Evolutionary conservation across 83 land plant genomes (phyloP).

Genomic region (Picea mariana): DNA sequence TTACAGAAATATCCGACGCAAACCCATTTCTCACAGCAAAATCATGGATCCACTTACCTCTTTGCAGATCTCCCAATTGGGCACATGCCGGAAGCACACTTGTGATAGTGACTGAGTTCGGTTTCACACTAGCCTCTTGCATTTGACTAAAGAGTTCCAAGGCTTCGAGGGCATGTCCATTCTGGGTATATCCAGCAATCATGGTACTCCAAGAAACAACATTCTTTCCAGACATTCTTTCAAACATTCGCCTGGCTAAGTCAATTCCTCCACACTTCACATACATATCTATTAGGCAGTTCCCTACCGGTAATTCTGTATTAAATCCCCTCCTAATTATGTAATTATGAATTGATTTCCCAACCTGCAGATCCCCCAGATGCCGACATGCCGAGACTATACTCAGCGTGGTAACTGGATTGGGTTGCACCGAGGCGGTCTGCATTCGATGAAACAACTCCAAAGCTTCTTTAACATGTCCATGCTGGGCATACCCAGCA

Average conservation of each 20-base stretch:
- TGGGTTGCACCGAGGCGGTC: neutral
- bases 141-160: slow-evolving; percentile 47
- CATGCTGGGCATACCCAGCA: no score
- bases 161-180: slow-evolving; percentile 47
- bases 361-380: neutral
- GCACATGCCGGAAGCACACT: slow-evolving; percentile 62
- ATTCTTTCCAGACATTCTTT: slow-evolving; percentile 20
- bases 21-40: slow-evolving; percentile 14
- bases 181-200: no score
- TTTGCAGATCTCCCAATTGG: slow-evolving; percentile 18
- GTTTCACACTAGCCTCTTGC: slow-evolving; percentile 29
- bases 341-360: slow-evolving; percentile 20
- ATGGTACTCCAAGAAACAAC: no score
- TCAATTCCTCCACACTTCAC: neutral
- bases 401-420: no score
- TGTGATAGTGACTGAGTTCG: slow-evolving; percentile 53
- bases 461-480: no score
- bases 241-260: slow-evolving; percentile 19
- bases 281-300: slow-evolving; percentile 20
- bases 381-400: no score
- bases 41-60: slow-evolving; percentile 24
- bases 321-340: slow-evolving; percentile 20
- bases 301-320: slow-evolving; percentile 17
- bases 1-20: slow-evolving; percentile 19
- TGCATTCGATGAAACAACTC: neutral